Percentiles rank a stretch among this genome's conserved stretches.
Conservation (phyloP, 1,284 basidiomycete species). For the Apiotrichum montevideense region DNA sequence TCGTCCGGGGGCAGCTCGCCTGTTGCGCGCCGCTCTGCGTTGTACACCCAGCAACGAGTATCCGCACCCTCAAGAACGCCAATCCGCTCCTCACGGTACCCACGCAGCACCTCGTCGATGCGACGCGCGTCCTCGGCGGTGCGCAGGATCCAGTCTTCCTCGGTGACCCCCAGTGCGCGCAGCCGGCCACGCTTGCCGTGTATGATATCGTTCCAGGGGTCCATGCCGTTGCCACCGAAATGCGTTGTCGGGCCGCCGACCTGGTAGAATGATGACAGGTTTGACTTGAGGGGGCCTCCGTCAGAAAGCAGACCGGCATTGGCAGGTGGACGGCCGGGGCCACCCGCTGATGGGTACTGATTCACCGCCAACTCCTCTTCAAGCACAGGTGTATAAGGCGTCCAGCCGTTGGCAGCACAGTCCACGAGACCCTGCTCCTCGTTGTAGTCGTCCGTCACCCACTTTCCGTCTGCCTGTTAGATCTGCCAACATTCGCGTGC, state of each 20-base stretch:
- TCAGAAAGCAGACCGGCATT: constrained; percentile 24
- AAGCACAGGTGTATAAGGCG: constrained; percentile 67
- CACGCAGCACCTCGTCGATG: constrained; percentile 59
- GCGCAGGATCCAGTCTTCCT: constrained; percentile 83
- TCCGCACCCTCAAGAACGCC: constrained; percentile 47
- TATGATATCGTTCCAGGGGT: constrained; percentile 76
- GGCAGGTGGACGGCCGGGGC: constrained; percentile 27
- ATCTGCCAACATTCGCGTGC: neutral
- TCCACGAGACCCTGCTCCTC: constrained; percentile 71
- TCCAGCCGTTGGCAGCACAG: constrained; percentile 63
- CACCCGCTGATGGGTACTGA: constrained; percentile 25
- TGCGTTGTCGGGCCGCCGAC: constrained; percentile 80
- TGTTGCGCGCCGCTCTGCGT: constrained; percentile 16
- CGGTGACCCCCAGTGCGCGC: constrained; percentile 61
- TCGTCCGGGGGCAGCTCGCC: constrained; percentile 1
- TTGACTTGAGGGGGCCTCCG: constrained; percentile 43
- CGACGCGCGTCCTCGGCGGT: constrained; percentile 62
- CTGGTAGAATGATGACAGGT: constrained; percentile 56
- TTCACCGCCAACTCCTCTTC: constrained; percentile 56
- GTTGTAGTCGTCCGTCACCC: constrained; percentile 93
- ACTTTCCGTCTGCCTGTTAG: constrained; percentile 64
- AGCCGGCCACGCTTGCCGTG: constrained; percentile 52
- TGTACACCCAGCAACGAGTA: constrained; percentile 33
- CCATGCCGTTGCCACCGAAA: constrained; percentile 71
- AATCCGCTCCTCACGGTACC: constrained; percentile 58